Percentiles rank a stretch among this genome's conserved stretches.
Evolutionary conservation across 1,284 basidiomycete genomes (phyloP).

Genomic region (Cryptococcus sp.): DNA sequence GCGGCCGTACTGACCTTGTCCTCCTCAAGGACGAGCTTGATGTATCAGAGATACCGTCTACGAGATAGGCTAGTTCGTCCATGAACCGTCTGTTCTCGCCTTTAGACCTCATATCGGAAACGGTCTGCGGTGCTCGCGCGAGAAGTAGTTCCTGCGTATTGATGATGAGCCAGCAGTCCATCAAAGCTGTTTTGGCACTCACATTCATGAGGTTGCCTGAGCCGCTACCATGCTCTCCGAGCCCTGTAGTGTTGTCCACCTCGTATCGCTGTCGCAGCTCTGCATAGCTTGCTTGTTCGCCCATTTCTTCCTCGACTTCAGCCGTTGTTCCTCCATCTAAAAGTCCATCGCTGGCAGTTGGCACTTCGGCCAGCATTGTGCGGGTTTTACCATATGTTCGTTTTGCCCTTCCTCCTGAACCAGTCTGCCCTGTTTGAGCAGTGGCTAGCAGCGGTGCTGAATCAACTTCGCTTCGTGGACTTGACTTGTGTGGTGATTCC

Average conservation of each 20-base stretch:
- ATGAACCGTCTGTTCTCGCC: conserved; percentile 50
- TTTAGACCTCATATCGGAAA: conserved; percentile 48
- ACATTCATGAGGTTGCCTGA: conserved; percentile 25
- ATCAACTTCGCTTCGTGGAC: neutral
- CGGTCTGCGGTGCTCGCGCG: conserved; percentile 39
- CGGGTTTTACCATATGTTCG: conserved; percentile 39
- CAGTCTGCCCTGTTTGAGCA: conserved; percentile 2
- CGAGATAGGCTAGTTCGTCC: conserved; percentile 46
- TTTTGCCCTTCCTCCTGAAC: conserved; percentile 30
- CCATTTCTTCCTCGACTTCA: conserved; percentile 1
- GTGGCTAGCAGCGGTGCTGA: neutral
- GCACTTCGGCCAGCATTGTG: conserved; percentile 24
- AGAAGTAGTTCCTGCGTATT: conserved; percentile 22
- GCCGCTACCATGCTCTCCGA: conserved; percentile 12
- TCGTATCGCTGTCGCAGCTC: conserved; percentile 46
- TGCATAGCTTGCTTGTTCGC: conserved; percentile 37
- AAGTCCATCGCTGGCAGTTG: neutral
- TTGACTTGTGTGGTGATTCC: conserved; percentile 17
- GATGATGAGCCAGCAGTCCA: neutral
- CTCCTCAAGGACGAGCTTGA: conserved; percentile 21
- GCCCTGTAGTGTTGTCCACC: conserved; percentile 31
- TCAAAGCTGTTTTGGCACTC: conserved; percentile 1
- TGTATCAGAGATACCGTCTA: conserved; percentile 37
- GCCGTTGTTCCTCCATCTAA: conserved; percentile 1
- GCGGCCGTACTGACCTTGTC: conserved; percentile 28